phyloP scores from a whole-genome alignment of 2,329 filamentous ascomycete genomes.

The Aspergillus calidoustus region DNA sequence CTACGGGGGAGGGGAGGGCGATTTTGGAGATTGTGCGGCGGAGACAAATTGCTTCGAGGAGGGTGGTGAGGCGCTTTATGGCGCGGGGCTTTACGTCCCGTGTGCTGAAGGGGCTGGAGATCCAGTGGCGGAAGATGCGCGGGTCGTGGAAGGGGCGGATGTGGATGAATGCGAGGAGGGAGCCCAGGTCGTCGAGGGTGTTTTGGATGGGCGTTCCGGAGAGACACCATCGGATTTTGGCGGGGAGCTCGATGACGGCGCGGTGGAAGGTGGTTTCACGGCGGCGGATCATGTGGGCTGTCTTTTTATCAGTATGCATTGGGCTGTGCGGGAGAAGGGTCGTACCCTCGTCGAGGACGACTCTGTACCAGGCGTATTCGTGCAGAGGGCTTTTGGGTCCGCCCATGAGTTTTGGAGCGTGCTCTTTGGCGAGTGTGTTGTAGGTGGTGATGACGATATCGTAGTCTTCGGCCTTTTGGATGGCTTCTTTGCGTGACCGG shows the following conservation, averaged over 20 bases:
- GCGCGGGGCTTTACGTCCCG: slow-evolving; percentile 21
- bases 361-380: slow-evolving; percentile 43
- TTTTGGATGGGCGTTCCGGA: slow-evolving; percentile 62
- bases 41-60: slow-evolving; percentile 39
- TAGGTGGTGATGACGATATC: slow-evolving; percentile 57
- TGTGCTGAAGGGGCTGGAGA: slow-evolving; percentile 43
- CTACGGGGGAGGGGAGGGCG: slow-evolving; percentile 27
- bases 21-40: slow-evolving; percentile 27
- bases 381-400: slow-evolving; percentile 2
- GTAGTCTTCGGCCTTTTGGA: slow-evolving; percentile 14
- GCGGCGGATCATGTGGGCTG: slow-evolving; percentile 59
- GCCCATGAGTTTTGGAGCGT: slow-evolving; percentile 2
- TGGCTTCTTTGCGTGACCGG: background rate
- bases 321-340: background rate
- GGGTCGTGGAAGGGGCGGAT: slow-evolving; percentile 25
- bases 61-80: slow-evolving; percentile 25
- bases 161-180: slow-evolving; percentile 56
- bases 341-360: slow-evolving; percentile 56
- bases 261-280: slow-evolving; percentile 51
- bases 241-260: slow-evolving; percentile 48
- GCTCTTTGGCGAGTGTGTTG: slow-evolving; percentile 47
- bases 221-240: slow-evolving; percentile 57
- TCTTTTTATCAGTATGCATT: background rate
- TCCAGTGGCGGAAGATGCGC: slow-evolving; percentile 1
- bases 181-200: slow-evolving; percentile 56